A percentile compares a stretch with the other conserved stretches of the same genome.
Conservation (phyloP, 139 green algal species). For the Chlorella sp. region DNA sequence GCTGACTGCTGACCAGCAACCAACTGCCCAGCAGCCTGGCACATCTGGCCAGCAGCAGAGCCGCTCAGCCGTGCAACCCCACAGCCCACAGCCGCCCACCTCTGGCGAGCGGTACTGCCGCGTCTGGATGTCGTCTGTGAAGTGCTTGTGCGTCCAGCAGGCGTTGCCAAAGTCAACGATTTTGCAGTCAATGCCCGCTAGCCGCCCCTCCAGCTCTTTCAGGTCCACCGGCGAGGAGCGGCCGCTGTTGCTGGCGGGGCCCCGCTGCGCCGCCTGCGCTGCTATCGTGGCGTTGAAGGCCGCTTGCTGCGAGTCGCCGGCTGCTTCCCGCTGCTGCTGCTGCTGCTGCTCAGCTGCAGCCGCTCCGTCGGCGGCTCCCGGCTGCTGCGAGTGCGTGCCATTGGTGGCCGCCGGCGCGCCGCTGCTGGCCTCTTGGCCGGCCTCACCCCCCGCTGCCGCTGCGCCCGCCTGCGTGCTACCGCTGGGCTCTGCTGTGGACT, state of each 20-base stretch:
- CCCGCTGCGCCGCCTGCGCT: not conserved
- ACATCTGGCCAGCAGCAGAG: no score
- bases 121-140: slow-evolving; percentile 99
- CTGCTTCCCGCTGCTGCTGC: not conserved
- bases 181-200: slow-evolving; percentile 75
- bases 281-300: not conserved
- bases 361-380: not conserved
- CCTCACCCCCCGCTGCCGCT: not conserved
- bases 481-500: not conserved
- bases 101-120: slow-evolving; percentile 95
- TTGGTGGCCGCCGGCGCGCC: not conserved
- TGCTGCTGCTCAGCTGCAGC: slow-evolving; percentile 1
- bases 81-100: no score
- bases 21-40: no score
- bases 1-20: no score
- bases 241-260: not conserved
- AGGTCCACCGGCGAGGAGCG: slow-evolving; percentile 15
- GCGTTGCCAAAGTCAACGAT: slow-evolving; percentile 99
- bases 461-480: not conserved
- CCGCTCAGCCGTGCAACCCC: no score
- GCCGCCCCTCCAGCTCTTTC: slow-evolving; percentile 33
- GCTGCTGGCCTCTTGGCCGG: slow-evolving; percentile 13
- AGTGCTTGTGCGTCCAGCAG: slow-evolving; percentile 98
- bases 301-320: not conserved
- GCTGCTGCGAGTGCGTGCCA: not conserved